Conservation (phyloP, 805 yeast species). For the Sugiyamaella mastotermitis region DNA sequence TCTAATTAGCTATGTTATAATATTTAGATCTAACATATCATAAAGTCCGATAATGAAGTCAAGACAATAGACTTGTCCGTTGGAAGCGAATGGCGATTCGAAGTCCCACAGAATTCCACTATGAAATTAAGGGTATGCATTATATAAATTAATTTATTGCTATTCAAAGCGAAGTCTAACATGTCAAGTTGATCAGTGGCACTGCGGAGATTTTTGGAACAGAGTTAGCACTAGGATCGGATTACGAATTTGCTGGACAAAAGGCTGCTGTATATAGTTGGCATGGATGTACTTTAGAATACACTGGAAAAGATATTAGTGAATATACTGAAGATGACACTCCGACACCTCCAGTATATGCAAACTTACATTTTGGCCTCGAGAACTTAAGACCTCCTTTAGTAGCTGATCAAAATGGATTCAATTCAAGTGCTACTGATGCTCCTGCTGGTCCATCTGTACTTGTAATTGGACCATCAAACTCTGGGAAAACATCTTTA, state of each 20-base stretch:
- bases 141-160: not conserved
- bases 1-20: too few relatives aligned
- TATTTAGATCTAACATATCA: too few relatives aligned
- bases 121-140: slow-evolving; percentile 42
- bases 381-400: slow-evolving; percentile 45
- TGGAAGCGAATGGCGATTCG: slow-evolving; percentile 69
- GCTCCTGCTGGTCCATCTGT: slow-evolving; percentile 42
- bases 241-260: slow-evolving; percentile 50
- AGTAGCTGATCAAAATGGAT: not conserved
- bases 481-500: slow-evolving; percentile 75
- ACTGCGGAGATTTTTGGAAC: slow-evolving; percentile 90
- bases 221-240: slow-evolving; percentile 70
- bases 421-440: not conserved
- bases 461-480: slow-evolving; percentile 64
- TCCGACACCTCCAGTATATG: slow-evolving; percentile 53
- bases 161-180: not conserved
- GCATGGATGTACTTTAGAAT: slow-evolving; percentile 60
- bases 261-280: slow-evolving; percentile 53
- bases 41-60: too few relatives aligned
- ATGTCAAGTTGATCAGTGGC: slow-evolving; percentile 45
- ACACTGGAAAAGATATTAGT: slow-evolving; percentile 26
- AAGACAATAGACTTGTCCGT: too few relatives aligned
- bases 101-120: slow-evolving; percentile 47
- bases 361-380: slow-evolving; percentile 69
- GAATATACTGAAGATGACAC: slow-evolving; percentile 71